A percentile compares a stretch with the other conserved stretches of the same genome.
These are phyloP conservation scores for Hymenoscyphus occultus DNA, from an alignment of 2,329 filamentous ascomycete genomes.

Conservation along the genomic window DNA sequence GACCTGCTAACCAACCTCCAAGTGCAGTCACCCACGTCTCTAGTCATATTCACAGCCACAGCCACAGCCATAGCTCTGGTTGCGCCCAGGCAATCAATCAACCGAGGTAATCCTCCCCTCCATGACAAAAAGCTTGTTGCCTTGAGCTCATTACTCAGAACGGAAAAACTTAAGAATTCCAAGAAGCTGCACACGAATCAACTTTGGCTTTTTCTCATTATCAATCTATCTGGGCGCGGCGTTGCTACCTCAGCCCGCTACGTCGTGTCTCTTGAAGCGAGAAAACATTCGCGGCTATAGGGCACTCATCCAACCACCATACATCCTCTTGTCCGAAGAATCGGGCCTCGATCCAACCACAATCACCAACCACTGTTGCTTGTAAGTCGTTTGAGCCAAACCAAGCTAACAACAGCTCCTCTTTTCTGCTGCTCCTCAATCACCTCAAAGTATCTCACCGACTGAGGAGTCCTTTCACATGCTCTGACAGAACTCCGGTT, in stretches of 20 bases:
- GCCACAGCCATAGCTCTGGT: neutral
- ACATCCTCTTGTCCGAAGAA: conserved; percentile 11
- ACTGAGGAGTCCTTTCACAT: conserved; percentile 12
- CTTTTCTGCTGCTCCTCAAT: neutral
- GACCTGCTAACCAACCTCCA: neutral
- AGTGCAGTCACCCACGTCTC: no score
- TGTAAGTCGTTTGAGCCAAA: neutral
- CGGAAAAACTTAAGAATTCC: neutral
- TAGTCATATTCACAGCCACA: neutral
- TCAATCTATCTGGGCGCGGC: neutral
- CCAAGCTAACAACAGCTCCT: neutral
- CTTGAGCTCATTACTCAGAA: neutral
- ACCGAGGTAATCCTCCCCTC: neutral
- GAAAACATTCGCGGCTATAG: conserved; percentile 3
- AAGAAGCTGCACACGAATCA: neutral
- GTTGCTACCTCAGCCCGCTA: conserved; percentile 8
- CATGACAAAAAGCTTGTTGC: neutral
- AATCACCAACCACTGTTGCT: neutral
- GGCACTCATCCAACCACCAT: conserved; percentile 2
- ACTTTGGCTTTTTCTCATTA: neutral
- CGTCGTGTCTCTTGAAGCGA: neutral
- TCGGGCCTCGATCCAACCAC: conserved; percentile 3
- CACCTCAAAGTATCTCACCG: neutral
- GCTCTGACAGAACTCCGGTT: conserved; percentile 9
- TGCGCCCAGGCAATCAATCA: neutral